phyloP scores from a whole-genome alignment of 78 protist species.

The Dictyostelium purpureum region DNA sequence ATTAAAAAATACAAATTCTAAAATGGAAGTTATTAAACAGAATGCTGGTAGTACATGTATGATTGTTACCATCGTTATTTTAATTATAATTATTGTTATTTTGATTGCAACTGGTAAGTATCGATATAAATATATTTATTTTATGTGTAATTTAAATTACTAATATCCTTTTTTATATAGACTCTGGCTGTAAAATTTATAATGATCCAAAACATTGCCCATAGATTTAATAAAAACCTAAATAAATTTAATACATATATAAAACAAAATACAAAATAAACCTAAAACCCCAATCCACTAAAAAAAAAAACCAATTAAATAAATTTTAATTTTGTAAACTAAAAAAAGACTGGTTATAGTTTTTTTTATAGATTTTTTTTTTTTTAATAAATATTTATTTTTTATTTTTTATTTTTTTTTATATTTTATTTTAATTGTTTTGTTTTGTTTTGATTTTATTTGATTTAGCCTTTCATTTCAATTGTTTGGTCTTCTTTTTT shows the following conservation, averaged over 20 bases:
- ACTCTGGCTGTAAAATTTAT: constrained; percentile 73
- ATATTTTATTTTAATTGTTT: too few relatives aligned
- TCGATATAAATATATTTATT: background rate
- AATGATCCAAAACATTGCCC: constrained; percentile 68
- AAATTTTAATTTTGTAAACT: too few relatives aligned
- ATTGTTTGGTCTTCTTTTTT: background rate
- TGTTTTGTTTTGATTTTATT: too few relatives aligned
- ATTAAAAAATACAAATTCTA: constrained; percentile 26
- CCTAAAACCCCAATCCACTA: too few relatives aligned
- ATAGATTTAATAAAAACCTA: background rate
- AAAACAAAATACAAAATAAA: too few relatives aligned
- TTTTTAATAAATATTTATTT: too few relatives aligned
- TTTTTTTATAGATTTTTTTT: too few relatives aligned
- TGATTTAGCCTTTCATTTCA: too few relatives aligned
- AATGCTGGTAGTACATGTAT: constrained; percentile 74
- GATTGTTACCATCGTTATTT: constrained; percentile 47
- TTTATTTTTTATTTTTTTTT: too few relatives aligned
- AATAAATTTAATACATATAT: too few relatives aligned
- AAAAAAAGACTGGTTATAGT: too few relatives aligned
- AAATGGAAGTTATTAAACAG: constrained; percentile 20
- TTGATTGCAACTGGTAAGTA: constrained; percentile 74
- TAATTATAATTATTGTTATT: constrained; percentile 50
- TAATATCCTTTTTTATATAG: background rate
- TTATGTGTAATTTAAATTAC: background rate
- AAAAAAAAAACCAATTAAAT: too few relatives aligned